Conservation (phyloP, 2,329 filamentous ascomycete species). For the Gliomastix tumulicola region DNA sequence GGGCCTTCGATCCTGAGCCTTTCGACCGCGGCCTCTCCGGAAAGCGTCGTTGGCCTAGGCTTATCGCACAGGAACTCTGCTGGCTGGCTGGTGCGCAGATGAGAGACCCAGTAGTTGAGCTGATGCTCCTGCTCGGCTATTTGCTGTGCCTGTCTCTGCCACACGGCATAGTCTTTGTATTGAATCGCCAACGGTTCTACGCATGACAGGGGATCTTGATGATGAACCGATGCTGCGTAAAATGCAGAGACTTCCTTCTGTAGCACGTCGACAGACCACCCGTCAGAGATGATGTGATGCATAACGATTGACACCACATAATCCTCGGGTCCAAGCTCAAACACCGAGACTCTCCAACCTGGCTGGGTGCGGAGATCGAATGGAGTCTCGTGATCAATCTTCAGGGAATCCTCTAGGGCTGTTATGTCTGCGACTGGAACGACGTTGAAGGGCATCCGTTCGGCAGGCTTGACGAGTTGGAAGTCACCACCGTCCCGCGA, state of each 20-base stretch:
- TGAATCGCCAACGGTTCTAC: slow-evolving; percentile 12
- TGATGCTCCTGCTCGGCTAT: slow-evolving; percentile 10
- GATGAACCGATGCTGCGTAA: neutral
- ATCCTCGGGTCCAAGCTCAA: slow-evolving; percentile 5
- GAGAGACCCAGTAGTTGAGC: slow-evolving; percentile 13
- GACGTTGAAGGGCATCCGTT: neutral
- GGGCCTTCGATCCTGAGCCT: slow-evolving; percentile 4
- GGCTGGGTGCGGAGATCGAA: slow-evolving; percentile 3
- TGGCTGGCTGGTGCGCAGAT: slow-evolving; percentile 2
- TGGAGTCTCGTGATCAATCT: slow-evolving; percentile 2
- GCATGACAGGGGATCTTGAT: slow-evolving; percentile 1
- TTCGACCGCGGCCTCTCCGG: neutral
- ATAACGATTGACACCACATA: slow-evolving; percentile 5
- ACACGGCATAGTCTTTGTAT: slow-evolving; percentile 13
- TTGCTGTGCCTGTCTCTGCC: slow-evolving; percentile 9
- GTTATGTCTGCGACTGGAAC: slow-evolving; percentile 2
- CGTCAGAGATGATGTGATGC: slow-evolving; percentile 5
- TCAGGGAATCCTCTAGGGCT: neutral
- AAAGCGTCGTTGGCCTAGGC: slow-evolving; percentile 9
- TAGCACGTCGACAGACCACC: slow-evolving; percentile 4
- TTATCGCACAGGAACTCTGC: slow-evolving; percentile 24
- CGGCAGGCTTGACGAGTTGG: slow-evolving; percentile 3
- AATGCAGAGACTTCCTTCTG: slow-evolving; percentile 1
- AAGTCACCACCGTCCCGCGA: slow-evolving; percentile 5
- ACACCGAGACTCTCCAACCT: slow-evolving; percentile 6